Base-by-base conservation (phyloP, 2,329 filamentous ascomycete genomes). In the Diaporthe longicolla region DNA sequence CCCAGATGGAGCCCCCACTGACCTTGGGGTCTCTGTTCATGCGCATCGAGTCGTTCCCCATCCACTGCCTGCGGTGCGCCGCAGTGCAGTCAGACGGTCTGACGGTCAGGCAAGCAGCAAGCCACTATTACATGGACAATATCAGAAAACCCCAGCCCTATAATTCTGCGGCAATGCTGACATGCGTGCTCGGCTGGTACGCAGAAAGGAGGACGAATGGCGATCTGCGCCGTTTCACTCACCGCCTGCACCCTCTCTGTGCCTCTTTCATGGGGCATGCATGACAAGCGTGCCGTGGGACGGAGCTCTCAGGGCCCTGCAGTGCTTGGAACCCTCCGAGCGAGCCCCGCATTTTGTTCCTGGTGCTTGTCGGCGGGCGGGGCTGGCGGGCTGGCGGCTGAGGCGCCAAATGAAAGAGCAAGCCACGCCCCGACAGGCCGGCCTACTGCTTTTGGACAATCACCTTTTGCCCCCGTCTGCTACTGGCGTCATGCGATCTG, bases 1-100 rank as follows among this genome's bases (percentile, higher is more conserved):
- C 63, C 63, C 63, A 26, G 63, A 35, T 40, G 13, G 63, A 8
- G 48, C 63, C 63, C 63, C 63, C 63, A 54, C 45, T 29, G 63
- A 48, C 63, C 63, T 68, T 68, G 63, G 32, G 40, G 48, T 68
- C 48, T 68, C 63, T 68, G 63, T 55, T 63, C 70, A 71, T 63
- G 70, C 70, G 70, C 70, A 63, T 71, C 50, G 45, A 63, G 45
- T 37, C 35, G 54, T 54, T 45, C 57, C 69, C 45, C 48, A 32
- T 32, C 35, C 54, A 24, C 9, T 63, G 57, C n/a, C 26, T 52
- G 68, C 55, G 58, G n/a, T 71, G 45, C 68, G 40, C 55, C 68
- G 55, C 55, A 65, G 10, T n/a, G 43, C 61, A 66, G 43, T 66
- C 61, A 43, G 61, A 66, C 29, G 61, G 43, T 66, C 61, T 29